A percentile compares a stretch with the other conserved stretches of the same genome.
Evolutionary conservation across 2,329 filamentous ascomycete species (phyloP).

Genomic region (Xylariaceae sp.): DNA sequence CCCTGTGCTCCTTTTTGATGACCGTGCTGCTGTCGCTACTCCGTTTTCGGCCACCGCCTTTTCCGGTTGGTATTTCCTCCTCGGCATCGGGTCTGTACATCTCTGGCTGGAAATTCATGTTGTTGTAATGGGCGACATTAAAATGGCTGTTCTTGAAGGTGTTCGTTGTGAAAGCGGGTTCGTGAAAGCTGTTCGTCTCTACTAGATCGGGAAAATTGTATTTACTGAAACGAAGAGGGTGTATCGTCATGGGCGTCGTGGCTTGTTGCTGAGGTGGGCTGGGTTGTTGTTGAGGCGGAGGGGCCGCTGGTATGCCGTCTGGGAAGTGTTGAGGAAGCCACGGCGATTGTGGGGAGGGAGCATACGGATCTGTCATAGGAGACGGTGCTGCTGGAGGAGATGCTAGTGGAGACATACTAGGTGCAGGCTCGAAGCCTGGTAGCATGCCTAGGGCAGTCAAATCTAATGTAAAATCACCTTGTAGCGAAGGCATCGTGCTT

Average conservation of each 20-base stretch:
- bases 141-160: constrained; percentile 69
- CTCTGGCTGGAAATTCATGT: constrained; percentile 62
- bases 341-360: constrained; percentile 40
- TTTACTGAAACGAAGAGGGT: constrained; percentile 56
- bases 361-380: constrained; percentile 36
- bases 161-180: constrained; percentile 56
- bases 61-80: constrained; percentile 36
- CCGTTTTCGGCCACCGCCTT: constrained; percentile 34
- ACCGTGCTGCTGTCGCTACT: constrained; percentile 35
- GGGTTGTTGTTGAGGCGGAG: constrained; percentile 40
- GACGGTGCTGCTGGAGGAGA: constrained; percentile 39
- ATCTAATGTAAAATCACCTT: constrained; percentile 47
- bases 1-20: constrained; percentile 37
- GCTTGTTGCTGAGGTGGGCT: constrained; percentile 33
- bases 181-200: constrained; percentile 43
- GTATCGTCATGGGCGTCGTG: constrained; percentile 36
- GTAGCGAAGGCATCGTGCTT: constrained; percentile 43
- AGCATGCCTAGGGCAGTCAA: constrained; percentile 51
- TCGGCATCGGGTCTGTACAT: constrained; percentile 49
- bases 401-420: constrained; percentile 40
- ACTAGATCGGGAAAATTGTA: constrained; percentile 50
- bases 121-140: constrained; percentile 69
- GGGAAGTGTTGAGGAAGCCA: constrained; percentile 43
- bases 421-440: constrained; percentile 43
- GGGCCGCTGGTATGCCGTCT: constrained; percentile 34